These are phyloP conservation scores for Areca catechu DNA, from an alignment of 176 grass and related monocot species.

Conservation along the genomic window DNA sequence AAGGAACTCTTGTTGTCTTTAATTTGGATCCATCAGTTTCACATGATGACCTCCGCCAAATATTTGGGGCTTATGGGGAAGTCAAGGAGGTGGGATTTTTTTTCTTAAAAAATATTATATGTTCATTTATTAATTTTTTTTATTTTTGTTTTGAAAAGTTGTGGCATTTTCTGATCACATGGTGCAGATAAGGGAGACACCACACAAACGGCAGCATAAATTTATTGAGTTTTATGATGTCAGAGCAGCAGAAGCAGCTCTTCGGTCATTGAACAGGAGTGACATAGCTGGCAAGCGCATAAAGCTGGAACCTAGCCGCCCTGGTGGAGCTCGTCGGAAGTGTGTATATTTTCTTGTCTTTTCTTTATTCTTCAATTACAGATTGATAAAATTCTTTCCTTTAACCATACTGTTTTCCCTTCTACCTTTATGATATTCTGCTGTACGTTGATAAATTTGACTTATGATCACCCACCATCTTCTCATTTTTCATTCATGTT, in stretches of 20 bases:
- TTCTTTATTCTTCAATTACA: too few species aligned
- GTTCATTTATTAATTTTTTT: too few species aligned
- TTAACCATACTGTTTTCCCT: too few species aligned
- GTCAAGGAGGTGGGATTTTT: slow-evolving; percentile 4
- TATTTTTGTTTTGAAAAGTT: too few species aligned
- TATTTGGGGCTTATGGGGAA: slow-evolving; percentile 16
- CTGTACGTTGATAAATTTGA: too few species aligned
- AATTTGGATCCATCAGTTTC: slow-evolving; percentile 19
- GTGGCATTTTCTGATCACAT: too few species aligned
- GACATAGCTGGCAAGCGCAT: slow-evolving; percentile 15
- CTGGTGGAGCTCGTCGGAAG: slow-evolving; percentile 12
- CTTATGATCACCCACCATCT: too few species aligned
- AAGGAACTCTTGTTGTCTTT: slow-evolving; percentile 15
- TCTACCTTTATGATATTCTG: too few species aligned
- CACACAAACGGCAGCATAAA: slow-evolving; percentile 12
- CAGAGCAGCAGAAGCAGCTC: slow-evolving; percentile 18
- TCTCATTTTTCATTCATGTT: too few species aligned
- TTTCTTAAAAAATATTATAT: too few species aligned
- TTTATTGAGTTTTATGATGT: slow-evolving; percentile 21
- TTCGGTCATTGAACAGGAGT: slow-evolving; percentile 11
- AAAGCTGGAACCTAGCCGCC: slow-evolving; percentile 12
- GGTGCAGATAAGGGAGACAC: slow-evolving; percentile 12
- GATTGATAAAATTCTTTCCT: too few species aligned
- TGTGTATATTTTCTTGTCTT: neutral
- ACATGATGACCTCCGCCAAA: slow-evolving; percentile 7